phyloP scores from a whole-genome alignment of 257 asterid genomes.

The Echium plantagineum region DNA sequence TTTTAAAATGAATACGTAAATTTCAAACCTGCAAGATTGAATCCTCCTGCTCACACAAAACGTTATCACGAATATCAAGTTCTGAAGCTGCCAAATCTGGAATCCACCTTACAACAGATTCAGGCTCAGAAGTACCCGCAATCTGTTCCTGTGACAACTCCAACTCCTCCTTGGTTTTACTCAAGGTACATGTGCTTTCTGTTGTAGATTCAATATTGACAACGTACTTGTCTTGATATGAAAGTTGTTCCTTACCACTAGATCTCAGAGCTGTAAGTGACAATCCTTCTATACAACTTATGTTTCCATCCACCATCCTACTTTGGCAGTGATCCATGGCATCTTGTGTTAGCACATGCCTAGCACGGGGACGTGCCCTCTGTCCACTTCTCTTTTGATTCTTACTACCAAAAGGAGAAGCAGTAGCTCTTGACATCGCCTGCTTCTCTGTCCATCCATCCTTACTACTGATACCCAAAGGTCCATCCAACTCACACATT shows the following conservation, averaged over 20 bases:
- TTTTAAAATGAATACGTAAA: slow-evolving; percentile 7
- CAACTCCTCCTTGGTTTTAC: slow-evolving; percentile 14
- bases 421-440: slow-evolving; percentile 40
- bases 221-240: slow-evolving; percentile 17
- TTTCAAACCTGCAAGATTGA: slow-evolving; percentile 40
- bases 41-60: slow-evolving; percentile 22
- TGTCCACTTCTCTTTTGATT: slow-evolving; percentile 26
- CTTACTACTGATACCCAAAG: slow-evolving; percentile 42
- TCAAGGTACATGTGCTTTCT: slow-evolving; percentile 28
- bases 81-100: slow-evolving; percentile 19
- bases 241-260: slow-evolving; percentile 29
- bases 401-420: slow-evolving; percentile 36
- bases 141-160: slow-evolving; percentile 15
- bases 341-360: slow-evolving; percentile 18
- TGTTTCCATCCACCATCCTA: slow-evolving; percentile 37
- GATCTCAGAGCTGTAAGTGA: slow-evolving; percentile 25
- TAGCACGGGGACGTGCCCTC: slow-evolving; percentile 24
- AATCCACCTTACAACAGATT: slow-evolving; percentile 20
- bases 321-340: slow-evolving; percentile 18
- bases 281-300: slow-evolving; percentile 22
- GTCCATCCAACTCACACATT: slow-evolving; percentile 2
- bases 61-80: slow-evolving; percentile 12
- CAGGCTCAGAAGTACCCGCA: slow-evolving; percentile 19
- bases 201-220: slow-evolving; percentile 27
- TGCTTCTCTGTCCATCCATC: slow-evolving; percentile 55